Conservation (phyloP, 164 flowering plant species). For the Liriodendron chinense region DNA sequence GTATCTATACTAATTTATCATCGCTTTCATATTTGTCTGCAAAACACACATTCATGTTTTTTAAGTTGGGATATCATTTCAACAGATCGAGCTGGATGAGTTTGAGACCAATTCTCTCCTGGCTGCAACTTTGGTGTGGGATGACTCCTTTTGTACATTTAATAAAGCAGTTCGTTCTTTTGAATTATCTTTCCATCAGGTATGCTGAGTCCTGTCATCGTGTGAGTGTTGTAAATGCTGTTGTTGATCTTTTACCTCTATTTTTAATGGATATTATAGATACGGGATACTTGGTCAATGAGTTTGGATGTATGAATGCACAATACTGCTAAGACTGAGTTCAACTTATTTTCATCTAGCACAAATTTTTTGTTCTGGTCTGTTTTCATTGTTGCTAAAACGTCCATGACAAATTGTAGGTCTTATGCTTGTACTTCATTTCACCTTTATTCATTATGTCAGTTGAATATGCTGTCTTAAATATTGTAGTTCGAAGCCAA, state of each 20-base stretch:
- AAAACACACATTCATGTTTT: not conserved
- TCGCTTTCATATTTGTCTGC: not conserved
- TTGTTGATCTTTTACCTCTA: not conserved
- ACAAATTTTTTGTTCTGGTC: not conserved
- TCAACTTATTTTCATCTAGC: not conserved
- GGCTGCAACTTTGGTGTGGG: constrained; percentile 86
- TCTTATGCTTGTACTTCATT: not conserved
- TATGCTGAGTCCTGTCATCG: constrained; percentile 24
- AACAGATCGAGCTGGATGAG: constrained; percentile 84
- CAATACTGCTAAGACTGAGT: not conserved
- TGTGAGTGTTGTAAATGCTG: not conserved
- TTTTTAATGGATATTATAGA: not conserved
- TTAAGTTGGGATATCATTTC: constrained; percentile 7
- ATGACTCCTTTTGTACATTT: constrained; percentile 42
- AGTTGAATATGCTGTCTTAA: not conserved
- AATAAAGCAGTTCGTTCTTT: constrained; percentile 49
- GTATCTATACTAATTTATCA: too few relatives aligned
- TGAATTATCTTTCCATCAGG: constrained; percentile 65
- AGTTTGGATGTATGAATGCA: not conserved
- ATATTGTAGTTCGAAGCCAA: not conserved
- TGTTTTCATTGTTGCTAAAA: not conserved
- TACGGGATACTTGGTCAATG: not conserved
- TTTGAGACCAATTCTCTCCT: constrained; percentile 44
- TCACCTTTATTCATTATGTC: not conserved
- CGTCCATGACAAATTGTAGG: not conserved